Evolutionary conservation across 1,284 basidiomycete genomes (phyloP), one percentile per base, ranked within the genome.

Genomic region (Moesziomyces antarcticus): DNA sequence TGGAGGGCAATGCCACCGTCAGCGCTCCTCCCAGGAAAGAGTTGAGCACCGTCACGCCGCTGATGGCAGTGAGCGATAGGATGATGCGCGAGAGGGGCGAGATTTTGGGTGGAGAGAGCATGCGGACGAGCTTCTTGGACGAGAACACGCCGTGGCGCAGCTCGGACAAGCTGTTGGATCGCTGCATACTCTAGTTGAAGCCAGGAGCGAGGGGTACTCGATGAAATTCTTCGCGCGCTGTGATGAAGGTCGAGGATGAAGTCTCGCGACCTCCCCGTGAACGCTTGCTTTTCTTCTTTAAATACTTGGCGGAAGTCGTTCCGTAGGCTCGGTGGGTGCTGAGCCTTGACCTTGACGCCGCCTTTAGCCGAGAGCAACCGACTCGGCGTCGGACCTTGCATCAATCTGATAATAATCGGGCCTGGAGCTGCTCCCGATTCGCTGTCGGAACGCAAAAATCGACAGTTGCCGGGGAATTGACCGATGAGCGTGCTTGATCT

Each of bases 1-100:
- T 91, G 0, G 87, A 87, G 0, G 91, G 90, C 3, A 93, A 85
- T 0, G 90, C 87, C 47, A 92, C 89, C 6, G 85, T 86, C 27
- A 86, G 75, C 5, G 85, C 86, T 14, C 87, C 87, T 27, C 78
- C 83, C 10, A 86, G 64, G 65, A 60, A 85, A 80, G 50, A 86
- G 80, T 86, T 62, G 18, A 80, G 56, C 9, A 78, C 45, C 0
- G 78, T 79, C 20, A 75, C 73, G 18, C 76, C 78, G 37, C 68
- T 60, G 51, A 77, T 58, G 24, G 78, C 62, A 21, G 61, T 27
- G 35, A 80, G 66, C n/a, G 67, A 62, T 13, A 77, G 60, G 21
- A 70, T 45, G 56, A 58, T 74, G 0, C 72, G 57, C 0, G 63
- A 54, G 2, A 50, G 43, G 1, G 66, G 10, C 4, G 71, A 53